Evolutionary conservation across 352 stramenopile species (phyloP).

Genomic region (Phytophthora fragariae): DNA sequence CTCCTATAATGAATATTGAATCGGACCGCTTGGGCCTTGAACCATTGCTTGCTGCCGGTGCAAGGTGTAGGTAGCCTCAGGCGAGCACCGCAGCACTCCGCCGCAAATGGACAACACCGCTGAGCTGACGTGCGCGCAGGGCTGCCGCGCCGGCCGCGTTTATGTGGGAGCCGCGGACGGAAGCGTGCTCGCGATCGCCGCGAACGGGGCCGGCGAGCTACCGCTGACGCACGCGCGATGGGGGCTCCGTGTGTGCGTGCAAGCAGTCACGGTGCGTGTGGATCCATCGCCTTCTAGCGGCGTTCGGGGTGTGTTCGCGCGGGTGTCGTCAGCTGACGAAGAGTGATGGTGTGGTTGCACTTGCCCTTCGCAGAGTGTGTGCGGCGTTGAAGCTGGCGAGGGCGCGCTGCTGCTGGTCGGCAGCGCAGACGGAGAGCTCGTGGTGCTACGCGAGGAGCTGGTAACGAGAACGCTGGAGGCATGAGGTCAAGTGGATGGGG

Average conservation of each 20-base stretch:
- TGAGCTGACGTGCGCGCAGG: slow-evolving; percentile 38
- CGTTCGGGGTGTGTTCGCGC: slow-evolving; percentile 1
- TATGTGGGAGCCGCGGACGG: slow-evolving; percentile 40
- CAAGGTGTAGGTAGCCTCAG: not conserved
- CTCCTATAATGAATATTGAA: not conserved
- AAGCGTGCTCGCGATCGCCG: slow-evolving; percentile 36
- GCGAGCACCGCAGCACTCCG: not conserved
- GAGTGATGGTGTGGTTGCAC: slow-evolving; percentile 19
- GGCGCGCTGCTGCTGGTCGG: slow-evolving; percentile 46
- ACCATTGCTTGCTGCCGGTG: not conserved
- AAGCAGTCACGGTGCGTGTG: slow-evolving; percentile 38
- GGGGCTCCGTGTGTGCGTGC: slow-evolving; percentile 18
- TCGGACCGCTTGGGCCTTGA: not conserved
- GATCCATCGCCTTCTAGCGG: not conserved
- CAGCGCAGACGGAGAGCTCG: slow-evolving; percentile 50
- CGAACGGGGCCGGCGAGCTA: slow-evolving; percentile 31
- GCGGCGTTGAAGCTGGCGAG: slow-evolving; percentile 28
- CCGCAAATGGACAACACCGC: slow-evolving; percentile 38
- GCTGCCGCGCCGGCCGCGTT: slow-evolving; percentile 23
- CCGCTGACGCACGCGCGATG: slow-evolving; percentile 12
- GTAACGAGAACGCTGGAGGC: slow-evolving; percentile 6
- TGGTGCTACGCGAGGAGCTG: slow-evolving; percentile 55
- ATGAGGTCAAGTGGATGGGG: not conserved
- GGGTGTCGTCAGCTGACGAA: slow-evolving; percentile 5
- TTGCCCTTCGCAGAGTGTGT: slow-evolving; percentile 44